Evolutionary conservation across 2,329 filamentous ascomycete genomes (phyloP), one percentile per base, ranked within the genome.

Genomic region (Curvularia hawaiiensis): DNA sequence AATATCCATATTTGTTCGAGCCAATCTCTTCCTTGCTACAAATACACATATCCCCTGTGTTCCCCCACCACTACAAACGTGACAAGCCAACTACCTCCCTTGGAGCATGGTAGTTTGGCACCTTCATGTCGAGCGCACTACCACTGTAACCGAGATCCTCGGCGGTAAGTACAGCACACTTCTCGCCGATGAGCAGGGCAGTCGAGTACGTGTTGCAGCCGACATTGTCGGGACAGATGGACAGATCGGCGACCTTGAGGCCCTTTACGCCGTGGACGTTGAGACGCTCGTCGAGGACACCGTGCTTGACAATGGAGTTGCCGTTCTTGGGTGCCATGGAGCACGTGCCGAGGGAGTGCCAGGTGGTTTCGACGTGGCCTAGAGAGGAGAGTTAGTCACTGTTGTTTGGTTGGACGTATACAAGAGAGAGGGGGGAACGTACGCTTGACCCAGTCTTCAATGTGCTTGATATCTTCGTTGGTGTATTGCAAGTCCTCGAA

Each of bases 231-330:
- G 90, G 89, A 75, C 89, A 92, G 79, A 92, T 90, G 50, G 83
- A 87, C 44, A 92, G 76, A 75, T 92, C 90, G 12, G 88, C 88
- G 24, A 92, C 89, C 83, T 92, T 92, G 67, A 92, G 83, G 16
- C 88, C 87, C 80, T 90, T 84, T 63, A 91, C 88, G 50, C 89
- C 90, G 71, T 92, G 88, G 3, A 92, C 89, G 65, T 91, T 92
- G 54, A 92, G 83, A 58, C 89, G 85, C 76, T 91, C 88, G 70
- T 92, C 90, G 38, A 92, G 78, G 0, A 92, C 90, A 58, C 90
- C 90, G 68, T 92, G 88, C 79, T 90, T 90, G 74, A 92, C 89
- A 69, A 93, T 90, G 68, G 84, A 88, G 79, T 92, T 93, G 58
- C 90, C 90, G 69, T 91, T 84, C 59, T 79, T 83, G 4, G 90